Conservation (phyloP, 2,329 filamentous ascomycete genomes). For the Aspergillus sp. region DNA sequence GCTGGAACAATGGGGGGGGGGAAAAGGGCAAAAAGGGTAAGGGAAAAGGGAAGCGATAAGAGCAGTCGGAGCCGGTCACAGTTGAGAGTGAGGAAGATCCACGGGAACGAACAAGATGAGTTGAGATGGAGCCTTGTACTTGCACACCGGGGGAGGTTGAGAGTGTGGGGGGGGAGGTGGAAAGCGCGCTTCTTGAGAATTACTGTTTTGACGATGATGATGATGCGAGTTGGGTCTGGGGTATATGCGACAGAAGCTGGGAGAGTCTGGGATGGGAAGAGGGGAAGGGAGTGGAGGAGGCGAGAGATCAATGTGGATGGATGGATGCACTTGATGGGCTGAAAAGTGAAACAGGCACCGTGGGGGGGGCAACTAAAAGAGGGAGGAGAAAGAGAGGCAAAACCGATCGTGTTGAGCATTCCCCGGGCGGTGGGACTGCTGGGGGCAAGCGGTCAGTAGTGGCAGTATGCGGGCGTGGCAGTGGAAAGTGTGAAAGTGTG, state of each 20-base stretch:
- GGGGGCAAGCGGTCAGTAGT: slow-evolving; percentile 10
- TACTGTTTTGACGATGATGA: not conserved
- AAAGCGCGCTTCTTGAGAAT: not conserved
- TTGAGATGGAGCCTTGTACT: too few species aligned
- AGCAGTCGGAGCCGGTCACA: not conserved
- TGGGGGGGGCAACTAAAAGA: not conserved
- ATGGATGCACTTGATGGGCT: slow-evolving; percentile 1
- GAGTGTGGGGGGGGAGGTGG: not conserved
- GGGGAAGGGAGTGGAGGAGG: not conserved
- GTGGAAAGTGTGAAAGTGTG: not conserved
- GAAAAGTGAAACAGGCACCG: slow-evolving; percentile 6
- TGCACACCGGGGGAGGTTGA: not conserved
- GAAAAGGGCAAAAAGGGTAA: not conserved
- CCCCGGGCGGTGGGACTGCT: not conserved
- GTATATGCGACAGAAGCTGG: not conserved
- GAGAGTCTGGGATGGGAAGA: not conserved
- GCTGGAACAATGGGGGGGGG: slow-evolving; percentile 13
- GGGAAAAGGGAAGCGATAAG: slow-evolving; percentile 1
- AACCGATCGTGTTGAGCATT: not conserved
- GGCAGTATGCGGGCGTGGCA: slow-evolving; percentile 11
- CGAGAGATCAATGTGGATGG: not conserved
- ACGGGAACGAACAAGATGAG: too few species aligned
- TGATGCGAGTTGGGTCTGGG: not conserved
- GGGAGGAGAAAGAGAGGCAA: slow-evolving; percentile 1
- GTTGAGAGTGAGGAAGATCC: not conserved